Base-by-base conservation (phyloP, 2,329 filamentous ascomycete genomes). In the Cordyceps tenuipes region DNA sequence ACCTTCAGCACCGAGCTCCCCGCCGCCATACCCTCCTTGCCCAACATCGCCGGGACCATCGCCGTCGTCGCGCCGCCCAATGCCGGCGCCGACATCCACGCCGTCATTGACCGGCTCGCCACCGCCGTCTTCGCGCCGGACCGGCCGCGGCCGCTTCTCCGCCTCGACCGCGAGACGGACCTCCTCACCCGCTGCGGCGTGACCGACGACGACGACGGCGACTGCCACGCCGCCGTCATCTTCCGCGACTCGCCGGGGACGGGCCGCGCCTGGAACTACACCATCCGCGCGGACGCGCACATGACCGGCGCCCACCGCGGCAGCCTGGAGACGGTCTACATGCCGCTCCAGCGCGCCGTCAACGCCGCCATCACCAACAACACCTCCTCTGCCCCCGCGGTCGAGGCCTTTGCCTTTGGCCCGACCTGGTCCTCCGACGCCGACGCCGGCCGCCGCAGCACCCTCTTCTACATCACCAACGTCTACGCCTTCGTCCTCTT, bases 231-330 rank as follows among this genome's bases (percentile, higher is more conserved):
- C 48, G 59, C 66, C 26, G 61, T 72, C 8, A 65, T 56, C 29
- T 70, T 73, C 59, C 55, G 58, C 49, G 69, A 73, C 63, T 70
- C 68, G 5, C 70, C 68, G 5, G 57, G 65, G 47, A 70, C 67
- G 5, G 62, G 10, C 64, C 43, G 43, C 39, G 67, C 65, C 13
- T 72, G 69, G 68, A 65, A 66, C 23, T 72, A 72, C 56, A 66
- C 64, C 1, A 63, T 72, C 41, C 63, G 65, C 1, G 63, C 64
- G 17, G 68, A 71, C 53, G 65, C 62, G 1, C 61, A 62, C 3
- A 61, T 62, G 23, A 50, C 61, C 41, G 80, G 49, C 68, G 65
- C 8, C 74, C 74, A 41, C 77, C 87, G 62, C 51, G 78, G 80
- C 64, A 80, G 83, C 36, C 72, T 80, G 36, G 66, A 71, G 49